A percentile compares a stretch with the other conserved stretches of the same genome.
Conservation (phyloP, 306 rosid species). For the Carpinus viminea region DNA sequence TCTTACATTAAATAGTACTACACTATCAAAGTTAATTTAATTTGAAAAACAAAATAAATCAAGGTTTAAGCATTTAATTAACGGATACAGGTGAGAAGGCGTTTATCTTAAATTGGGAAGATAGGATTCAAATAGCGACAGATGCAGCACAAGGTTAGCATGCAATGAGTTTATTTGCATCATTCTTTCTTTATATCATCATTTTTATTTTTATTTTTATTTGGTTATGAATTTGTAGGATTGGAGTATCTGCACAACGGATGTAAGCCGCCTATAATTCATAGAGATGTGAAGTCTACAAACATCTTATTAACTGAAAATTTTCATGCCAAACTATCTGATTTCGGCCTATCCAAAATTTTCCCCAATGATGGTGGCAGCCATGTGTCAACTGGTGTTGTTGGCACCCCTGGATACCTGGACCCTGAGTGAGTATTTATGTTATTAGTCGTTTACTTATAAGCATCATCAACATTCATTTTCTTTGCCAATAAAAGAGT, state of each 20-base stretch:
- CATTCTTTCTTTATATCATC: too few relatives aligned
- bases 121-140: conserved; percentile 46
- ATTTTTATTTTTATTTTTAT: too few relatives aligned
- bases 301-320: conserved; percentile 48
- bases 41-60: neutral
- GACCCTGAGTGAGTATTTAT: conserved; percentile 46
- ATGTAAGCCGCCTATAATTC: conserved; percentile 45
- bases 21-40: neutral
- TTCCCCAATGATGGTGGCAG: conserved; percentile 30
- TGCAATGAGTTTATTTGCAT: neutral
- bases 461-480: too few relatives aligned
- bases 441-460: too few relatives aligned
- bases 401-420: conserved; percentile 45
- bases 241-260: conserved; percentile 59
- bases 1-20: neutral
- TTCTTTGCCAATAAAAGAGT: too few relatives aligned
- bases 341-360: conserved; percentile 45
- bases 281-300: conserved; percentile 53
- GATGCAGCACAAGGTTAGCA: conserved; percentile 49
- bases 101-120: conserved; percentile 40
- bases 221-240: conserved; percentile 29
- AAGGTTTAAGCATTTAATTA: neutral
- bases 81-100: conserved; percentile 3
- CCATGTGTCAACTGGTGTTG: conserved; percentile 38
- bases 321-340: conserved; percentile 47